Evolutionary conservation across 2,329 filamentous ascomycete species (phyloP), one percentile per base, ranked within the genome.

Genomic region (Phyllosticta ampelicida): DNA sequence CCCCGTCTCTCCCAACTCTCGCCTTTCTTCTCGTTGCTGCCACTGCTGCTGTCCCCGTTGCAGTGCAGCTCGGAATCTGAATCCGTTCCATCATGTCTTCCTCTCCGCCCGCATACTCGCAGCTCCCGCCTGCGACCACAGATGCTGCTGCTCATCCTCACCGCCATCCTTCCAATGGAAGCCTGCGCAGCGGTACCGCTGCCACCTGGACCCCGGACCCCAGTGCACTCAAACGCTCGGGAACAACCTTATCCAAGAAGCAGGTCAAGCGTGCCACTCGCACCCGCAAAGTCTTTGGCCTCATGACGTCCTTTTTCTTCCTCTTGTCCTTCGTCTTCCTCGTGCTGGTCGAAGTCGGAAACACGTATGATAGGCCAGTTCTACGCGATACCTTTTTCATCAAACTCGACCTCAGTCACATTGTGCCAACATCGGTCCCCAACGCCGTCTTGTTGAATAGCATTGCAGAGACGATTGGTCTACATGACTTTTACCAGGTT

Each of bases 401-500:
- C 72, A 86, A 86, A 65, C 82, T 96, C 66, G 82, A 95, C 72
- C 80, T 96, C 53, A 82, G 87, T 64, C 81, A 95, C 66, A 86
- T 96, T 68, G 86, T 96, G 59, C 87, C 87, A 0, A 76, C 83
- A 30, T 83, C 81, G 5, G 81, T 89, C 16, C 86, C 86, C 49
- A 86, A 90, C 68, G 83, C 84, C 9, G 74, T 80, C 21, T 79
- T 96, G 51, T 86, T 95, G 72, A 95, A 95, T 76, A 90, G 85
- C 51, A 90, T 96, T 63, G 90, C 90, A 3, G 85, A 89, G 55
- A 89, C 86, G 20, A 78, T 96, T 56, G 92, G 91, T 28, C 79
- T 96, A 53, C 90, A 95, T 70, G 92, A 96, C 72, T 96, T 95
- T 74, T 96, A 96, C 73, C 87, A 90, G 66, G 87, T 95, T 26